Evolutionary conservation across 192 early-diverging fungal species (phyloP), one percentile per base, ranked within the genome.

Genomic region (Gamsiella multidivaricata): DNA sequence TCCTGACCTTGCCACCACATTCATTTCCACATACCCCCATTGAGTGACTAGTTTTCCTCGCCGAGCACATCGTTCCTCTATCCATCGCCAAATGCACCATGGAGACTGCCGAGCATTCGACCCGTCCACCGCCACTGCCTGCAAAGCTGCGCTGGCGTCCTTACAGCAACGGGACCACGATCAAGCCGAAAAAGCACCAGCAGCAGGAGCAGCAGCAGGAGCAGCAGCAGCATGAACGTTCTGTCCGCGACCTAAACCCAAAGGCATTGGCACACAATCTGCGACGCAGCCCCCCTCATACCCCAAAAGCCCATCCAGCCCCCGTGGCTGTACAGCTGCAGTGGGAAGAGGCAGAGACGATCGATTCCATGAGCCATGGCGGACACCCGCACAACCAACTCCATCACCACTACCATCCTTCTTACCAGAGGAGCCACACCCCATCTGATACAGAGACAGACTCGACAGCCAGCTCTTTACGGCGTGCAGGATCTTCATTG

Each of bases 281-380:
- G 17, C 53, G 65, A 17, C 22, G 14, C 20, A 47, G 34, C 12
- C 20, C 45, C 28, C 47, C 20, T 11, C 49, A 36, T 8, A 29
- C 54, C 10, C 31, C 36, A 25, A 58, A 26, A n/a, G 34, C 37
- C 3, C 29, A 34, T 17, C 49, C 20, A 2, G 28, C 59, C 0
- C 46, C 74, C 0, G 46, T 25, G 23, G 54, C 41, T 17, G 65
- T 78, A 4, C 51, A 64, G 36, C 61, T 78, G 20, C 74, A 78
- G 5, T 78, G 74, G 74, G 74, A 78, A 39, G 65, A 78, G 39
- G 74, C 65, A 14, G 74, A 78, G 54, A 78, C 74, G 12, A 62
- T 78, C 53, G 74, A 78, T 23, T 68, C 74, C 22, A 78, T 78
- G 74, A 64, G 65, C 37, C 65, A 52, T n/a, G 74, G 74, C 5